phyloP scores from a whole-genome alignment of 805 yeast genomes.

The Kuraishia floccosa region DNA sequence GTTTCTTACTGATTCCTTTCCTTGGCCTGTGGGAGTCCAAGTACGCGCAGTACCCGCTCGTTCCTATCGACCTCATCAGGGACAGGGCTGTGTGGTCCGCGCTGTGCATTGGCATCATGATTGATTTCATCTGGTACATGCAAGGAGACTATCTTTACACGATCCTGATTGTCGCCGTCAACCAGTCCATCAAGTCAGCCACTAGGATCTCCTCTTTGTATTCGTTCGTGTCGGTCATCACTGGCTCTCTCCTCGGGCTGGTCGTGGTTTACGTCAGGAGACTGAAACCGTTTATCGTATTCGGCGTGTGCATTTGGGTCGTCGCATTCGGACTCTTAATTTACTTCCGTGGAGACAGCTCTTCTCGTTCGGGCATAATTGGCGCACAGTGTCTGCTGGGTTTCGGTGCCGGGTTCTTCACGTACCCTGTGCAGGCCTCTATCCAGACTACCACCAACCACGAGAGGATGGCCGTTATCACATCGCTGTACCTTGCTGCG shows the following conservation, averaged over 20 bases:
- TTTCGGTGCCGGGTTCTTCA: conserved; percentile 65
- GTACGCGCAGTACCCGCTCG: conserved; percentile 48
- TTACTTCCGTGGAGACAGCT: conserved; percentile 38
- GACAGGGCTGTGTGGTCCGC: conserved; percentile 74
- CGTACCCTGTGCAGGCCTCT: conserved; percentile 52
- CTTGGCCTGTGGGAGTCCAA: conserved; percentile 48
- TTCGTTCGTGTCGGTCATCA: conserved; percentile 53
- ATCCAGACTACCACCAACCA: conserved; percentile 49
- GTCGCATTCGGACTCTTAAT: conserved; percentile 44
- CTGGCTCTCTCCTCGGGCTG: conserved; percentile 49
- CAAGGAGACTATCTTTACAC: conserved; percentile 62
- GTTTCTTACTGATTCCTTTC: conserved; percentile 48
- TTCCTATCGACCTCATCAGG: conserved; percentile 45
- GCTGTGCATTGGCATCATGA: conserved; percentile 41
- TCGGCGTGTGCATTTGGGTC: conserved; percentile 49
- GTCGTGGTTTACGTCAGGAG: conserved; percentile 36
- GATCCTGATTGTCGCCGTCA: conserved; percentile 51
- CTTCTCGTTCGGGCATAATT: conserved; percentile 44
- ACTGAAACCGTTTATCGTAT: conserved; percentile 46
- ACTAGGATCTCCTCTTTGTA: conserved; percentile 50
- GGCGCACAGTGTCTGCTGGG: conserved; percentile 57
- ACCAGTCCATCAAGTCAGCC: conserved; percentile 51
- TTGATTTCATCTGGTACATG: conserved; percentile 56
- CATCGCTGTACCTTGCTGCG: conserved; percentile 44
- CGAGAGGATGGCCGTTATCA: conserved; percentile 52